phyloP scores from a whole-genome alignment of 83 land plant species.

The Thuja plicata region DNA sequence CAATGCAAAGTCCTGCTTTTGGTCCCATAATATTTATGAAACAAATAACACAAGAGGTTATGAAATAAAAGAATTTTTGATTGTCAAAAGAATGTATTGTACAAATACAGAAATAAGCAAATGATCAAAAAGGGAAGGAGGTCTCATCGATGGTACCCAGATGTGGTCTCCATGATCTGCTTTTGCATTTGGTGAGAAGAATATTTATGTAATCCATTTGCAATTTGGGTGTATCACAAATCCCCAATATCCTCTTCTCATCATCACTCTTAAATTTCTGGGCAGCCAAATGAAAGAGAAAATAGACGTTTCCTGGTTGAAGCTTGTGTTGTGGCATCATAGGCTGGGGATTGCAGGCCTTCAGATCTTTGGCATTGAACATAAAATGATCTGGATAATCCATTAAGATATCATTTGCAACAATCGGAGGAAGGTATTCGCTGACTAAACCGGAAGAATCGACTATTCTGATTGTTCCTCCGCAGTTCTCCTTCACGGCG shows the following conservation, averaged over 20 bases:
- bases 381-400: neutral
- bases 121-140: neutral
- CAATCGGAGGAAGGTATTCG: neutral
- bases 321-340: neutral
- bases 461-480: neutral
- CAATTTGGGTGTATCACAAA: neutral
- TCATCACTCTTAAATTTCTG: neutral
- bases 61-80: neutral
- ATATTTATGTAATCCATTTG: neutral
- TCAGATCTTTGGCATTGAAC: neutral
- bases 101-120: neutral
- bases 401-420: neutral
- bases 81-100: neutral
- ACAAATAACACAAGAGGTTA: too few species aligned
- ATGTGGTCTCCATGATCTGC: neutral
- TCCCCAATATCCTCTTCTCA: neutral
- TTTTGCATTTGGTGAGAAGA: neutral
- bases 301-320: neutral
- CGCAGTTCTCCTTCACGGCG: neutral
- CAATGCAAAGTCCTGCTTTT: too few species aligned
- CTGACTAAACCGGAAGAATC: neutral
- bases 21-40: too few species aligned
- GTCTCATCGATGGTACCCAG: neutral
- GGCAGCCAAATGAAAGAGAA: neutral
- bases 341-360: neutral